Evolutionary conservation across 306 rosid genomes (phyloP).

Genomic region (Macrotyloma uniflorum): DNA sequence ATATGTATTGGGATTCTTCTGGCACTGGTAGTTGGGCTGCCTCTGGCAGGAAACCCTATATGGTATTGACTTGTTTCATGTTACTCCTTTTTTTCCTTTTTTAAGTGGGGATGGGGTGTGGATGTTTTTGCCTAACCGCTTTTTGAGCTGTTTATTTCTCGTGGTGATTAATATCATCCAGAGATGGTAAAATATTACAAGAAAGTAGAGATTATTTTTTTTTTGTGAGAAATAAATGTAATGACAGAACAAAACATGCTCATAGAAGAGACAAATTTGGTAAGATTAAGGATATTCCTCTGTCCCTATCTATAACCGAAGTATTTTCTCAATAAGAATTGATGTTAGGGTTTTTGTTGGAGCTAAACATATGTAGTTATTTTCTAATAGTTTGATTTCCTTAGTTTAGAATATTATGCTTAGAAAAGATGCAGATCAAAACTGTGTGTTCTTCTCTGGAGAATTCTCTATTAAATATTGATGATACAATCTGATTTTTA

Average conservation of each 20-base stretch:
- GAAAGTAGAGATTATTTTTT: not conserved
- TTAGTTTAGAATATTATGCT: not conserved
- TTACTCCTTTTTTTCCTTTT: not conserved
- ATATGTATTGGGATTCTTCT: conserved; percentile 90
- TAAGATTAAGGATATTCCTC: not conserved
- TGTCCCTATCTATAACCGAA: not conserved
- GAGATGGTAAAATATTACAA: conserved; percentile 1
- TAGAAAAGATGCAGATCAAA: too few species aligned
- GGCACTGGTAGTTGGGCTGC: conserved; percentile 92
- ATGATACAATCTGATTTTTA: too few species aligned
- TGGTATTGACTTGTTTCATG: conserved; percentile 57
- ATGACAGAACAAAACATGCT: conserved; percentile 11
- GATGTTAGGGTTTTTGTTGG: conserved; percentile 19
- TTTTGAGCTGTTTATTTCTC: conserved; percentile 23
- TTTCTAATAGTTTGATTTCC: not conserved
- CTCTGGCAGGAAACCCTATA: conserved; percentile 87
- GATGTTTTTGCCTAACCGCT: conserved; percentile 33
- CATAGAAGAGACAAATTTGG: conserved; percentile 2
- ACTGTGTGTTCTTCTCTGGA: too few species aligned
- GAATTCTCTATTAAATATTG: too few species aligned
- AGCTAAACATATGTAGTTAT: not conserved
- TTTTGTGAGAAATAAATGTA: not conserved
- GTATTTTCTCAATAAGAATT: conserved; percentile 4
- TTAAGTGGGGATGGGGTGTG: not conserved
- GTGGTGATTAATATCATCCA: not conserved